phyloP scores from a whole-genome alignment of 2,329 filamentous ascomycete genomes.

The Escovopsis sp. region DNA sequence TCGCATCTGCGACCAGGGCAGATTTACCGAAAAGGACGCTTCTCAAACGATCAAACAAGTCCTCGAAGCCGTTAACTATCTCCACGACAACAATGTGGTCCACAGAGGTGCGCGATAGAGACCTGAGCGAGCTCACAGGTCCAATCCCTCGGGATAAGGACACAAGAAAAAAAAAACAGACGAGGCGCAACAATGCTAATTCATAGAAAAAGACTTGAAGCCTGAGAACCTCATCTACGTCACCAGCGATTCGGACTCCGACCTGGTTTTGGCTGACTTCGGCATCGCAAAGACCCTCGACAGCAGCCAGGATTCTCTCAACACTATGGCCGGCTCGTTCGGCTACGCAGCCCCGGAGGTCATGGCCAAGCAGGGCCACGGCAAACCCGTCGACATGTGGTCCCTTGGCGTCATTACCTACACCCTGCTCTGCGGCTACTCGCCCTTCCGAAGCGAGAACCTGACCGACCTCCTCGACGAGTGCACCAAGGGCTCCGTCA shows the following conservation, averaged over 20 bases:
- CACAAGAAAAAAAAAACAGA: no score
- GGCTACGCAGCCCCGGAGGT: conserved; percentile 96
- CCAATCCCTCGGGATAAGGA: no score
- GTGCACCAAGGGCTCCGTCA: conserved; percentile 66
- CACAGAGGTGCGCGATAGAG: conserved; percentile 55
- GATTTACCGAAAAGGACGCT: conserved; percentile 96
- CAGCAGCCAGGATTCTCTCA: conserved; percentile 76
- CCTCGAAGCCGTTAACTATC: conserved; percentile 81
- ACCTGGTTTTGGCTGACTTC: conserved; percentile 89
- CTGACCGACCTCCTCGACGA: conserved; percentile 88
- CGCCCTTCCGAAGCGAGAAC: conserved; percentile 91
- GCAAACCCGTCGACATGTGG: conserved; percentile 99
- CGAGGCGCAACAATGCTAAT: background rate
- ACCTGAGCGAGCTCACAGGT: no score
- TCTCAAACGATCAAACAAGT: conserved; percentile 92
- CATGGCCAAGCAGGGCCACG: conserved; percentile 94
- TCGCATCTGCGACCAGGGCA: conserved; percentile 93
- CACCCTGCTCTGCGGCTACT: conserved; percentile 94
- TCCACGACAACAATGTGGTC: conserved; percentile 89
- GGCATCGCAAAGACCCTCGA: conserved; percentile 98
- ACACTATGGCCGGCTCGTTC: conserved; percentile 97
- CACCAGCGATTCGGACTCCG: conserved; percentile 50
- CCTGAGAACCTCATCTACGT: conserved; percentile 95
- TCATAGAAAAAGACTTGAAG: conserved; percentile 59
- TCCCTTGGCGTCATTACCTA: conserved; percentile 98